Evolutionary conservation across 2,329 filamentous ascomycete genomes (phyloP), one percentile per base, ranked within the genome.

Genomic region (Claviceps africana): DNA sequence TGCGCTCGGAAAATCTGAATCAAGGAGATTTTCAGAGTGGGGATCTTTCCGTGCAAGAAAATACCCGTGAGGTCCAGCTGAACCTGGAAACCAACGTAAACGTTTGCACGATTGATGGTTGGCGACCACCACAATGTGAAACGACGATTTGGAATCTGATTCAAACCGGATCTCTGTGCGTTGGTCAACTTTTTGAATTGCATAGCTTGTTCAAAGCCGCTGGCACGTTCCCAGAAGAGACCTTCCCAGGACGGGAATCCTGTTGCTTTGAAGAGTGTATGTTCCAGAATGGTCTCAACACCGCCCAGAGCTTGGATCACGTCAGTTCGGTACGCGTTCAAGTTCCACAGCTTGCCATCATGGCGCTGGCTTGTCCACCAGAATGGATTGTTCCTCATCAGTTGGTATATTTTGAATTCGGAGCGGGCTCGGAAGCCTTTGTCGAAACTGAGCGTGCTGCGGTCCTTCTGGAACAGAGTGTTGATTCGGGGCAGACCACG

Each of bases 181-280:
- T 98, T 98, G 0, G 93, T 98, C 55, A 98, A 74, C 68, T 98
- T 98, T 72, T 98, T 98, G 77, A 96, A 98, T 59, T 97, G 95
- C 93, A 98, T 97, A 0, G 64, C 69, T 46, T 79, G 75, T 59
- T 76, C 70, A 54, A 82, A 82, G 57, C 77, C 76, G 15, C 53
- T 54, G 28, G 51, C 51, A n/a, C 51, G 52, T 59, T 90, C 86
- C 88, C 90, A 95, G 64, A 95, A 96, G 3, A 95, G 75, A 58
- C 93, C 93, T 67, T 98, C 93, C 93, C 93, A 98, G 0, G 86
- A 93, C 2, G 90, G 87, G 65, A 98, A 97, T 6, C 90, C 93
- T 0, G 93, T 98, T 1, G 91, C 93, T 63, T 95, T 95, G 78
- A 97, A 97, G 8, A 96, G 70, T 0, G 91, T 96, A 64, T 98